Evolutionary conservation across 2,329 filamentous ascomycete genomes (phyloP).

Genomic region (Trichoderma koningiopsis): DNA sequence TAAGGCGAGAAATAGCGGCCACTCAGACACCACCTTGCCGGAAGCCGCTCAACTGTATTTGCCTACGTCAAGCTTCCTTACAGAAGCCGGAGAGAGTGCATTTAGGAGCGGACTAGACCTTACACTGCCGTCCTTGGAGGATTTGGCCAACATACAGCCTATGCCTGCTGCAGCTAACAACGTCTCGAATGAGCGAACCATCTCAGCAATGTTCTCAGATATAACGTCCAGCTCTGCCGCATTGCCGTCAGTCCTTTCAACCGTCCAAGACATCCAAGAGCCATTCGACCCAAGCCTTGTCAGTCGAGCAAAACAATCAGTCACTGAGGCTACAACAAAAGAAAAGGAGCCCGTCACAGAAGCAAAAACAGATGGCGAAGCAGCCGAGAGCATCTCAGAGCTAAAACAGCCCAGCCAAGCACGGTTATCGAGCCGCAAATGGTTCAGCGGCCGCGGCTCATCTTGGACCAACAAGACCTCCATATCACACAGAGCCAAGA

Average conservation of each 20-base stretch:
- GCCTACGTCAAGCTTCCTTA: conserved; percentile 35
- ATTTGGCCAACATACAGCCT: conserved; percentile 32
- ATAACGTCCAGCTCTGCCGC: conserved; percentile 41
- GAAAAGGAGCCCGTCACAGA: conserved; percentile 28
- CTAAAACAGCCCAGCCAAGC: conserved; percentile 33
- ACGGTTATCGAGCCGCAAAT: conserved; percentile 31
- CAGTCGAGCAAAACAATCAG: conserved; percentile 22
- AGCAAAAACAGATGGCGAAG: conserved; percentile 31
- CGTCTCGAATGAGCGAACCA: conserved; percentile 27
- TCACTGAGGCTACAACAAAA: conserved; percentile 26
- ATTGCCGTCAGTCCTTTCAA: conserved; percentile 33
- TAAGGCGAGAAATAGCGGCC: conserved; percentile 32
- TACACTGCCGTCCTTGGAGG: conserved; percentile 35
- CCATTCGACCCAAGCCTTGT: conserved; percentile 23
- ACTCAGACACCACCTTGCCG: conserved; percentile 35
- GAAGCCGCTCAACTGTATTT: conserved; percentile 39
- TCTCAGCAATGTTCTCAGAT: conserved; percentile 35
- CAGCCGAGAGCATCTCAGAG: conserved; percentile 32
- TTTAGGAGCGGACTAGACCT: conserved; percentile 37
- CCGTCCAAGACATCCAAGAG: conserved; percentile 19
- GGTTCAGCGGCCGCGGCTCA: conserved; percentile 13
- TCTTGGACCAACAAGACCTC: conserved; percentile 35
- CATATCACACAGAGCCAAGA: conserved; percentile 29
- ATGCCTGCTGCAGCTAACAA: conserved; percentile 24
- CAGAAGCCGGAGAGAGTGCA: conserved; percentile 32